Base-by-base conservation (phyloP, 2,329 filamentous ascomycete species). In the Reticulascus tulasneorum region DNA sequence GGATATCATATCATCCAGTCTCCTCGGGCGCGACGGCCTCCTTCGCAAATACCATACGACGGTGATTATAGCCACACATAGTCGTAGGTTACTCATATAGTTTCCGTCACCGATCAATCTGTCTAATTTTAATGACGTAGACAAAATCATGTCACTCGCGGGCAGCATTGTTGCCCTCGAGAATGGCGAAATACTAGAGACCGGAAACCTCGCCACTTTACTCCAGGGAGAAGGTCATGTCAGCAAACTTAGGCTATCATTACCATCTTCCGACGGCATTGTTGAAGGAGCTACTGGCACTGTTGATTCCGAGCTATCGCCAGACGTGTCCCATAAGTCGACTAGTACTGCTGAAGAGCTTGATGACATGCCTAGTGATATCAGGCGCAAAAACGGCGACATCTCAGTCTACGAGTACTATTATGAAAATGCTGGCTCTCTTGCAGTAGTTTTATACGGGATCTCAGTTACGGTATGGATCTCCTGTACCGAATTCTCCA, bases 401-500 rank as follows among this genome's bases (percentile, higher is more conserved):
- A 36, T 25, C 11, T 27, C 37, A 15, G 32, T 42, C 1, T 42
- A 42, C 28, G 6, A 5, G 4, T 40, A 42, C 24, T 42, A 42
- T 16, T 9, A 39, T 6, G 12, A 11, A 5, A 40, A 19, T 8
- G 40, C 40, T 4, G 37, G 40, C 7, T 31, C 31, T 27, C 35
- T 25, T 6, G 40, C 32, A 5, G 28, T 40, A 4, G 2, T 11
- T 12, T 8, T 42, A 6, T 42, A 42, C 28, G 6, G 12, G 1
- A 10, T 23, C 11, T 19, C 31, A 4, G 17, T 32, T 10, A 23
- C 29, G 1, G 9, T 15, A 3, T 42, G 40, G 40, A 11, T 25
- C 4, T 42, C 40, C 32, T 42, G 35, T 9, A 28, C 40, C 0
- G 40, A 42, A n/a, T 40, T 42, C 9, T 35, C 40, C 6, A 36